A percentile compares a stretch with the other conserved stretches of the same genome.
Evolutionary conservation across 257 asterid genomes (phyloP).

Genomic region (Scutellaria galericulata): DNA sequence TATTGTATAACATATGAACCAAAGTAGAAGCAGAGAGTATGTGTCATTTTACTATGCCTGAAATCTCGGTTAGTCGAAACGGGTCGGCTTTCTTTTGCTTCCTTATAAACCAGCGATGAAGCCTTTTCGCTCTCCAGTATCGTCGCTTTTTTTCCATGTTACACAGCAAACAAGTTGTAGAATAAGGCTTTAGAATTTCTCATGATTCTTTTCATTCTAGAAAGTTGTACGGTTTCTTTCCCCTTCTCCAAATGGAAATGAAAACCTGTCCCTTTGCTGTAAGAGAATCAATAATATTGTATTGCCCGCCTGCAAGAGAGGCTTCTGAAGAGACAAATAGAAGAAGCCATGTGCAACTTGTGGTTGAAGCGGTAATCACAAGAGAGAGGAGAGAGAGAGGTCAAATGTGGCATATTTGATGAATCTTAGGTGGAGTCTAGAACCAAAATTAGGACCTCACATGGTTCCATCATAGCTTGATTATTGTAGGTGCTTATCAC

Average conservation of each 20-base stretch:
- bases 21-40: neutral
- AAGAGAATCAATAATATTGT: constrained; percentile 36
- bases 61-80: constrained; percentile 38
- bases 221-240: constrained; percentile 24
- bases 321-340: constrained; percentile 49
- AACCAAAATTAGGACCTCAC: constrained; percentile 53
- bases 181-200: constrained; percentile 4
- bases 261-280: constrained; percentile 31
- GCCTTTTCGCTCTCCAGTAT: constrained; percentile 43
- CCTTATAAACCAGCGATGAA: constrained; percentile 68
- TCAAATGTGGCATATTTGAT: constrained; percentile 43
- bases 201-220: constrained; percentile 24
- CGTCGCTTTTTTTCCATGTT: constrained; percentile 62
- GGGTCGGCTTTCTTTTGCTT: constrained; percentile 62
- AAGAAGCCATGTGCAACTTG: constrained; percentile 39
- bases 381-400: constrained; percentile 42
- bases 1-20: neutral
- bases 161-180: constrained; percentile 30
- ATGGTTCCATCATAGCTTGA: constrained; percentile 51
- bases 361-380: constrained; percentile 45
- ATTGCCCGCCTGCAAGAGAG: constrained; percentile 52
- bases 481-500: constrained; percentile 52
- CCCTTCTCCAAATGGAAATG: constrained; percentile 25
- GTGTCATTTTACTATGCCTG: constrained; percentile 47
- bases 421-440: constrained; percentile 45